Evolutionary conservation across 2,329 filamentous ascomycete species (phyloP).

Genomic region (Neonectria sp.): DNA sequence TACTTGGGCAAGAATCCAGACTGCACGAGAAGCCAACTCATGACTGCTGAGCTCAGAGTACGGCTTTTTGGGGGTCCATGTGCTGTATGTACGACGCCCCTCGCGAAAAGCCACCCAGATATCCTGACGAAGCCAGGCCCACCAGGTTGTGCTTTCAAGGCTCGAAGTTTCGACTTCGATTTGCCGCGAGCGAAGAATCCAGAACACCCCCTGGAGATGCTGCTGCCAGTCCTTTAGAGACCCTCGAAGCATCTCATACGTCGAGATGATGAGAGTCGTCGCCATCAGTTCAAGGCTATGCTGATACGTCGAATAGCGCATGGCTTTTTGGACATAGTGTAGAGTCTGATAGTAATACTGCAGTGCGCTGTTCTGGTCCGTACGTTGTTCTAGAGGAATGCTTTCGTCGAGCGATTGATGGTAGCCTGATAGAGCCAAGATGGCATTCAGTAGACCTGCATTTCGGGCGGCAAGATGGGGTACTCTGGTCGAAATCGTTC

Average conservation of each 20-base stretch:
- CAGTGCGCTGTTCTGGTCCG: slow-evolving; percentile 47
- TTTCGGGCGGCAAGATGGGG: slow-evolving; percentile 55
- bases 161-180: slow-evolving; percentile 72
- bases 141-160: slow-evolving; percentile 73
- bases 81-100: slow-evolving; percentile 68
- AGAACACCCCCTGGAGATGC: slow-evolving; percentile 76
- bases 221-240: slow-evolving; percentile 67
- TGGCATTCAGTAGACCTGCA: slow-evolving; percentile 69
- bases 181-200: slow-evolving; percentile 74
- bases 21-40: slow-evolving; percentile 67
- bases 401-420: slow-evolving; percentile 35
- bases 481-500: slow-evolving; percentile 40
- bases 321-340: slow-evolving; percentile 72
- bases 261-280: slow-evolving; percentile 72
- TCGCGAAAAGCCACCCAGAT: slow-evolving; percentile 76
- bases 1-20: slow-evolving; percentile 70
- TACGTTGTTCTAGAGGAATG: not conserved
- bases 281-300: slow-evolving; percentile 71
- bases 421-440: slow-evolving; percentile 66
- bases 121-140: slow-evolving; percentile 77
- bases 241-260: slow-evolving; percentile 77
- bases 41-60: slow-evolving; percentile 64
- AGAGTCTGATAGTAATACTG: slow-evolving; percentile 75
- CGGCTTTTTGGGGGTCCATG: slow-evolving; percentile 69
- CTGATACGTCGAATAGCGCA: slow-evolving; percentile 71